Evolutionary conservation across 2,329 filamentous ascomycete species (phyloP).

Genomic region (Metarhizium brunneum): DNA sequence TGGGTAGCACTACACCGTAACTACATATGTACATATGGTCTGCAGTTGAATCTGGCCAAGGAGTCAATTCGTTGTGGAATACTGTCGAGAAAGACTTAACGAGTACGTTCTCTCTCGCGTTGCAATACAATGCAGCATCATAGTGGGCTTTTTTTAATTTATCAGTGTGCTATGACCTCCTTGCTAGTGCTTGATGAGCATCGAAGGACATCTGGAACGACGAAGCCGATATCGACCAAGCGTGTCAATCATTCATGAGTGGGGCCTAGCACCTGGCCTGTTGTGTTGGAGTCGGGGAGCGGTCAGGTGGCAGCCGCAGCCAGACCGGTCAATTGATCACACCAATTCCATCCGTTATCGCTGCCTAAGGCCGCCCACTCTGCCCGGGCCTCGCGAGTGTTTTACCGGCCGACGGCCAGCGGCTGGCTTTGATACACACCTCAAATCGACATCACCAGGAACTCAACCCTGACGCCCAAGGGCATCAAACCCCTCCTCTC

Average conservation of each 20-base stretch:
- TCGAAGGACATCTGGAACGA: too few relatives aligned
- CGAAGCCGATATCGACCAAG: too few relatives aligned
- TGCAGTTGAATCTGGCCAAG: too few relatives aligned
- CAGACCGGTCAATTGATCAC: background rate
- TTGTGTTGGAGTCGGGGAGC: background rate
- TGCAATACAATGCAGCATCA: too few relatives aligned
- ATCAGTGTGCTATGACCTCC: background rate
- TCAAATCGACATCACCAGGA: constrained; percentile 22
- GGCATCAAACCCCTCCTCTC: constrained; percentile 9
- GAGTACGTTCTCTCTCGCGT: too few relatives aligned
- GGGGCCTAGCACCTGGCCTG: background rate
- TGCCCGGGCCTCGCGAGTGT: background rate
- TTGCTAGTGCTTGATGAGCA: too few relatives aligned
- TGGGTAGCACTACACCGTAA: background rate
- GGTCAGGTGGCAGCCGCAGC: background rate
- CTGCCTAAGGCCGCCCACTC: constrained; percentile 25
- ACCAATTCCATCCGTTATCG: constrained; percentile 14
- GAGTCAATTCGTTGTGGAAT: too few relatives aligned
- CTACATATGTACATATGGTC: too few relatives aligned
- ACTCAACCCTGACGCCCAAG: constrained; percentile 17
- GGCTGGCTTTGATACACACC: constrained; percentile 22
- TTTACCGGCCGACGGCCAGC: constrained; percentile 21
- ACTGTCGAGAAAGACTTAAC: too few relatives aligned
- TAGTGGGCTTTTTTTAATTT: too few relatives aligned
- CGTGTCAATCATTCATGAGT: background rate